Evolutionary conservation across 2,329 filamentous ascomycete genomes (phyloP).

Genomic region (Apiospora phragmitis): DNA sequence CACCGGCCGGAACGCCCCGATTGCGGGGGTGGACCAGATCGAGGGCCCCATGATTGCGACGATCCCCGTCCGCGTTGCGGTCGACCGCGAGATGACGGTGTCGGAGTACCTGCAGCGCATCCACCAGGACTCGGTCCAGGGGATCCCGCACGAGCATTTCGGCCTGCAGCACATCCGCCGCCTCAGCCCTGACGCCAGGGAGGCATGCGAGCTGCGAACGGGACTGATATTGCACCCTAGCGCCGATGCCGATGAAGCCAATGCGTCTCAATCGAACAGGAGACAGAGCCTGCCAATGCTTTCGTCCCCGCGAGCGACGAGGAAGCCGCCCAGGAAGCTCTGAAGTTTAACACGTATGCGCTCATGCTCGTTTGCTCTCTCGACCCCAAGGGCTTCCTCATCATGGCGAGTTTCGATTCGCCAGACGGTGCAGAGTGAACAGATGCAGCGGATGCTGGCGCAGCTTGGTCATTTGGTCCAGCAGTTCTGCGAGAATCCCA

Average conservation of each 20-base stretch:
- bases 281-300: conserved; percentile 44
- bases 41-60: conserved; percentile 64
- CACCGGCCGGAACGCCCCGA: conserved; percentile 53
- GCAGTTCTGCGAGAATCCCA: conserved; percentile 44
- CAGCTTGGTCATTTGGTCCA: conserved; percentile 53
- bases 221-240: conserved; percentile 48
- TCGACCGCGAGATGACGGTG: conserved; percentile 43
- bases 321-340: conserved; percentile 59
- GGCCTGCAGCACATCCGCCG: conserved; percentile 61
- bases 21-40: conserved; percentile 52
- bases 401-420: conserved; percentile 67
- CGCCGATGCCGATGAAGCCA: not conserved
- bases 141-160: conserved; percentile 66
- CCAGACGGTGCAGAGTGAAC: conserved; percentile 52
- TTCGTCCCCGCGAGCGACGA: conserved; percentile 57
- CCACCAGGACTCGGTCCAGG: conserved; percentile 54
- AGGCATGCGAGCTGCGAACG: conserved; percentile 57
- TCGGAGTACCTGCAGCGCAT: conserved; percentile 55
- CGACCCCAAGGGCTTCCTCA: conserved; percentile 53
- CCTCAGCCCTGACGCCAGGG: conserved; percentile 53
- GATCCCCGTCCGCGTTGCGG: conserved; percentile 53
- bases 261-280: conserved; percentile 3
- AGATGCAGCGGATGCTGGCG: conserved; percentile 53
- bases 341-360: conserved; percentile 60
- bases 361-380: conserved; percentile 67